Conservation (phyloP, 108 stramenopile species). For the Asterionellopsis glacialis region DNA sequence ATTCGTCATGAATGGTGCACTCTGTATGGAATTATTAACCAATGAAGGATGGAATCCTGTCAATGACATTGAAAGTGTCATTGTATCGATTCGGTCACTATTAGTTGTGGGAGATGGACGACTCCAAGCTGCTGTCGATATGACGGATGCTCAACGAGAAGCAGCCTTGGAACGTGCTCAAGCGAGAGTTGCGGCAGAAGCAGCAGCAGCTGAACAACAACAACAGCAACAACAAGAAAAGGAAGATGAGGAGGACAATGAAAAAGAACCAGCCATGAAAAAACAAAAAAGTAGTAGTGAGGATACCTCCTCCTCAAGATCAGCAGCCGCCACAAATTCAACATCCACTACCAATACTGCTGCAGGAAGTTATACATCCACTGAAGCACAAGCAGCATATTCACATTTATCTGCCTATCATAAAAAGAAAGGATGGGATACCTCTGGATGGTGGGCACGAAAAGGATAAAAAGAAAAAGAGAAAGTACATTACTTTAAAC, state of each 20-base stretch:
- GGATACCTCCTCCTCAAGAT: background rate
- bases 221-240: constrained; percentile 20
- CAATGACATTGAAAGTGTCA: constrained; percentile 92
- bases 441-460: constrained; percentile 78
- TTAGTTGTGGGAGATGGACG: constrained; percentile 89
- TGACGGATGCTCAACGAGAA: constrained; percentile 40
- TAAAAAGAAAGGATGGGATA: constrained; percentile 88
- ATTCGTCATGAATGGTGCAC: constrained; percentile 92
- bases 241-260: constrained; percentile 24
- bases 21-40: constrained; percentile 91
- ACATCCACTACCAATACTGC: constrained; percentile 1
- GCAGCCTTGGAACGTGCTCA: constrained; percentile 26
- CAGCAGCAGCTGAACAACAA: background rate
- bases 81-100: constrained; percentile 85
- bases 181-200: background rate
- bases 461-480: too few species aligned
- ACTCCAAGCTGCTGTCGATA: constrained; percentile 57
- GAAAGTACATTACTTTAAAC: too few species aligned
- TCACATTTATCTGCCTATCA: constrained; percentile 79
- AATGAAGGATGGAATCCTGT: constrained; percentile 93
- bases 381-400: constrained; percentile 75
- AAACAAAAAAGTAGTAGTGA: constrained; percentile 11
- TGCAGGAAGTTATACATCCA: constrained; percentile 43
- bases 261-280: constrained; percentile 12
- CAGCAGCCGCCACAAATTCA: constrained; percentile 2